Base-by-base conservation (phyloP, 345 rosid genomes). In the Eucalyptus tenuipes region DNA sequence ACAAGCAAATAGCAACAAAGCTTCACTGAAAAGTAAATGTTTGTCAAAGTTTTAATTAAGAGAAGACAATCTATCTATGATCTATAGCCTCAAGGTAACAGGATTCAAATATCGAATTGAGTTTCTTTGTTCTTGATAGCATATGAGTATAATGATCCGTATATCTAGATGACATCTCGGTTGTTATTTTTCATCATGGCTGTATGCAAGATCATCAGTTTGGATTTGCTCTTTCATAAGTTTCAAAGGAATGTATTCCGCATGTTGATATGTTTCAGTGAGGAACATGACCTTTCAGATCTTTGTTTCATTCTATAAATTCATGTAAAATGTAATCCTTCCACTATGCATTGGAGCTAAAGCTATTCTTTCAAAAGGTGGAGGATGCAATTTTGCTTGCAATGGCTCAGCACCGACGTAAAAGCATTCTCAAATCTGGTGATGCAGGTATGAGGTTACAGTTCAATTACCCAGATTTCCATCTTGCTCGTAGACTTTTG, bases 361-460 rank as follows among this genome's bases (percentile, higher is more conserved):
- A 80, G 25, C 80, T 25, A 66, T 85, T 44, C 50, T 49, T 87
- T 89, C 81, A 81, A 89, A 91, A 94, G 97, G 94, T 92, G 89
- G 96, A 92, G 92, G 98, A 96, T 86, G 97, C 98, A 68, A 93
- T 96, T 85, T 94, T 97, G 88, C 93, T 91, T 89, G 94, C 95
- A 85, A 93, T 97, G 97, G 99, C 99, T 81, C 94, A 92, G 90
- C 86, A 91, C 48, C 93, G 99, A 85, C 94, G 94, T 45, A 64
- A 79, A 59, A 88, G 79, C 90, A 89, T 86, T 13, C 88, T 90
- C 14, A 96, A 93, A 94, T 68, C 90, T 88, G 94, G 95, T 93
- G 88, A 49, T 85, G 87, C 90, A 91, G 91, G 93, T 92, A 75
- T 86, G 87, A 87, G 61, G 55, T 71, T 45, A 15, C 87, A 53